Percentiles rank a stretch among this genome's conserved stretches.
These are phyloP conservation scores for Fusarium sp. DNA, from an alignment of 2,329 filamentous ascomycete genomes.

Conservation along the genomic window DNA sequence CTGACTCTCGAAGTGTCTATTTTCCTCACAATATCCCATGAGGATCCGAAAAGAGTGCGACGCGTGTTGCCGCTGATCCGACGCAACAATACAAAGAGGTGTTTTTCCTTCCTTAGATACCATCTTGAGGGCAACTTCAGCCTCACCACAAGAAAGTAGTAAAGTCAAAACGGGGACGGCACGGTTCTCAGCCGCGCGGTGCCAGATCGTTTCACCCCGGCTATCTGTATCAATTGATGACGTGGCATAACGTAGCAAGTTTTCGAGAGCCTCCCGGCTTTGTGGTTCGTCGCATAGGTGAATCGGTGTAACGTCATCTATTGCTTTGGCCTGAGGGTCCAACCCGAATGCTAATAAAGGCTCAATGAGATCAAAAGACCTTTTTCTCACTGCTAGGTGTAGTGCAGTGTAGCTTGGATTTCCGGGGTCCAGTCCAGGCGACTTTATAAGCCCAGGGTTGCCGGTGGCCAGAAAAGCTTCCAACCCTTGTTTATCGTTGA, in stretches of 20 bases:
- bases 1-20: background rate
- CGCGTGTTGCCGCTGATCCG: too few relatives aligned
- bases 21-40: fast-evolving
- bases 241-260: background rate
- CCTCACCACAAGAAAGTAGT: background rate
- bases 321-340: background rate
- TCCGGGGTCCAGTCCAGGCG: background rate
- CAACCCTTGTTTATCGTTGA: background rate
- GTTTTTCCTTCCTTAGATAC: background rate
- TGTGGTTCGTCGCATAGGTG: background rate
- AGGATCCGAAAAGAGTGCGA: too few relatives aligned
- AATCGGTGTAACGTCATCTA: fast-evolving
- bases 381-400: background rate
- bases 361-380: background rate
- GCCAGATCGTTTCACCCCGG: background rate
- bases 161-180: fast-evolving
- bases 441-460: background rate
- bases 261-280: background rate
- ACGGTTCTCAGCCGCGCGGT: fast-evolving
- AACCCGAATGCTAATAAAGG: background rate
- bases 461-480: background rate
- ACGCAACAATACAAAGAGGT: background rate
- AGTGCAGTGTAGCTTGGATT: background rate
- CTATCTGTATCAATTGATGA: background rate
- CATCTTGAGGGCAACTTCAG: background rate